Evolutionary conservation across 805 yeast genomes (phyloP), one percentile per base, ranked within the genome.

Genomic region (Metschnikowia bowlesiae): DNA sequence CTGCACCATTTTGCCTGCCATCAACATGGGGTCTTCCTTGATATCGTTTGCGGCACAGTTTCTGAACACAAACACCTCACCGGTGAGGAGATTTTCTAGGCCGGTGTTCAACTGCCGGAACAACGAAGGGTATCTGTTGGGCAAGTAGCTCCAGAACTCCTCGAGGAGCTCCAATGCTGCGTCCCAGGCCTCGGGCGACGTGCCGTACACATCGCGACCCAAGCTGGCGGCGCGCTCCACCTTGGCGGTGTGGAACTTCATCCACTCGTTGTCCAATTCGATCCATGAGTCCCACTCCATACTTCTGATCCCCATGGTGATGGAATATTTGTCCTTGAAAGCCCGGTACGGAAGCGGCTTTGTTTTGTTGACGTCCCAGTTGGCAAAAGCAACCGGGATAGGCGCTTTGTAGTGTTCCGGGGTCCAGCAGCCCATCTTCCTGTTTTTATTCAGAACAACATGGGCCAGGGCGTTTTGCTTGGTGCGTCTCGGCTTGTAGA

Each of bases 291-390:
- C 68, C 75, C 78, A 78, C 44, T 81, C 79, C 85, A 83, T 78
- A 51, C 69, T 69, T 54, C 89, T 68, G 39, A 83, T 83, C 6
- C 89, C 89, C 89, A 84, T 84, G 26, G 84, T 84, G 44, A 84
- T 75, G 56, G 69, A 76, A 61, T 84, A 84, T 52, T 78, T 81
- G 63, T 81, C 84, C 60, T 76, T 82, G 67, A 84, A 84, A 0
- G 89, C 87, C 44, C 87, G 69, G 59, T 82, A 82, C n/a, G 86
- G 83, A 35, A 80, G 60, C 1, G 87, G 85, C 49, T 64, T 67
- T 4, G 86, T 82, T 3, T 66, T 67, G 10, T 65, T 63, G 44
- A 78, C 62, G 49, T 76, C 74, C 85, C 85, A 82, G 56, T 71
- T 61, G 22, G 69, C 64, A 53, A 59, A 81, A 8, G 78, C 73